Evolutionary conservation across 768 basidiomycete genomes (phyloP), one percentile per base, ranked within the genome.

Genomic region (Russula sp.): DNA sequence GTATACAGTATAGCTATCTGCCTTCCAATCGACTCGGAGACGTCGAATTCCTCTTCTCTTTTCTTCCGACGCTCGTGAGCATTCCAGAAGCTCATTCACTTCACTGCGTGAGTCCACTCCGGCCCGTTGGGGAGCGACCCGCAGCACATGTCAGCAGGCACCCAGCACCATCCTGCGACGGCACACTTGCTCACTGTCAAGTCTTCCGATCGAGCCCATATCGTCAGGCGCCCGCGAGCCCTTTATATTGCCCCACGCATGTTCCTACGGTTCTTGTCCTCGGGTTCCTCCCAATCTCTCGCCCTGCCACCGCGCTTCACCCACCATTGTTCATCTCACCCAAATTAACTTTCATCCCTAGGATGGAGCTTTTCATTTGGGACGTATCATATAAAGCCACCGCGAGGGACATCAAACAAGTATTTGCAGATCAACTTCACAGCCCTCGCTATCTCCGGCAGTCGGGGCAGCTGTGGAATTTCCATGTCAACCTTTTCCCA

Each of bases 401-500:
- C 26, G 50, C 61, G 3, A 40, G 20, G 34, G 67, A 71, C 26
- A 40, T 76, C 30, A 70, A 70, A n/a, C 66, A 65, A 0, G 71
- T 72, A 9, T 69, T 88, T 10, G 81, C 81, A 5, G 66, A 36
- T 0, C 69, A 82, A 58, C 75, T 88, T 1, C 86, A 88, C 66
- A 60, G 69, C 3, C 73, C 76, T 5, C 69, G 68, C 4, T 85
- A 81, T 71, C 67, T 72, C 4, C 56, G 51, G 1, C 68, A 71
- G 49, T 70, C 74, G 5, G 57, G 64, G 0, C 63, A 71, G 1
- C 79, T 71, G 0, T 67, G 83, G 22, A 87, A 87, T 67, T 88
- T 87, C 67, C 76, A 83, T 46, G 78, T 86, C 6, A 72, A 74
- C 52, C 75, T 86, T 18, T 80, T 81, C 70, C 76, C 69, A 9